Percentiles rank a stretch among this genome's conserved stretches.
Conservation (phyloP, 2,329 filamentous ascomycete genomes). For the Epichloe sylvatica region DNA sequence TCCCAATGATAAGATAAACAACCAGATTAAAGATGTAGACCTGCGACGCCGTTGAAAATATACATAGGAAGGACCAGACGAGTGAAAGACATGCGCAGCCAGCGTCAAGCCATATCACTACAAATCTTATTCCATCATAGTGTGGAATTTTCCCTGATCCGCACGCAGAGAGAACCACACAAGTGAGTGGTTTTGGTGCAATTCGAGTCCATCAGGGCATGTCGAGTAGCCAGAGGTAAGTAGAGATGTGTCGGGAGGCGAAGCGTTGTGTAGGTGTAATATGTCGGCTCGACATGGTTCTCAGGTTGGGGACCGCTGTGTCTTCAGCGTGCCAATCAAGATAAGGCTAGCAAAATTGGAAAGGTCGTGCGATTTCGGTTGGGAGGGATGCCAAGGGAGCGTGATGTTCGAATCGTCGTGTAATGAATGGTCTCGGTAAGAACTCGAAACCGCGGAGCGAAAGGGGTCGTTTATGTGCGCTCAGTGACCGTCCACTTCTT, state of each 20-base stretch:
- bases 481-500: slow-evolving; percentile 34
- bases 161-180: not conserved
- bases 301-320: not conserved
- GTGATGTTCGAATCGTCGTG: not conserved
- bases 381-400: not conserved
- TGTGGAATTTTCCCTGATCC: not conserved
- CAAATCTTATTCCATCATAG: not conserved
- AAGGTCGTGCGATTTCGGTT: not conserved
- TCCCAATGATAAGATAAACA: not conserved
- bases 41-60: not conserved
- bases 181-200: not conserved
- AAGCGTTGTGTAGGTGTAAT: not conserved
- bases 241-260: not conserved
- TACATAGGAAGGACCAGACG: not conserved
- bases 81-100: not conserved
- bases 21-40: not conserved
- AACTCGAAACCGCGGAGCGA: not conserved
- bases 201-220: too few relatives aligned
- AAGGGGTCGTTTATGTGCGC: slow-evolving; percentile 22
- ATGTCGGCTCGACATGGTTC: not conserved
- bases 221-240: not conserved
- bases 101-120: not conserved
- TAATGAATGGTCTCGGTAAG: not conserved
- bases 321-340: not conserved
- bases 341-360: not conserved